Base-by-base conservation (phyloP, 306 rosid genomes). In the Dalbergia cochinchinensis region DNA sequence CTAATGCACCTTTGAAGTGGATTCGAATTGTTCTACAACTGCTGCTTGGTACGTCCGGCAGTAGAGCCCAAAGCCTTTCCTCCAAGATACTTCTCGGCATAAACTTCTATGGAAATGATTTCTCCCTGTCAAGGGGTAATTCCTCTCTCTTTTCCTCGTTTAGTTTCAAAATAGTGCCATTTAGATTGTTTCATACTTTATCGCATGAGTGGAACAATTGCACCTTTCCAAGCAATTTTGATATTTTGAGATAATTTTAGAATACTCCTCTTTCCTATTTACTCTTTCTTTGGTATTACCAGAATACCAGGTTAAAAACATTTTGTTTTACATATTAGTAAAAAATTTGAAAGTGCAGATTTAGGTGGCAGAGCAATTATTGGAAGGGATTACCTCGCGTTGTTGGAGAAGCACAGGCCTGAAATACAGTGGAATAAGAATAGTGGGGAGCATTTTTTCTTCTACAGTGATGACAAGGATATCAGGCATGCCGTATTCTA, bases 1-100 rank as follows among this genome's bases (percentile, higher is more conserved):
- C 99, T 51, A 95, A 93, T 88, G 99, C 99, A 61, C 99, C 99
- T 76, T 77, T 95, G 78, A 87, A 91, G 87, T 95, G 99, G 99
- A 91, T 95, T 79, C 89, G 79, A 67, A 84, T 88, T 41, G 82
- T 87, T 15, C 67, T 93, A 11, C 88, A 71, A 86, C 73, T 91
- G 55, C 90, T 95, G 68, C 90, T 90, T 73, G 89, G 89, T 57
- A 65, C 78, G 61, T 62, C 86, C 60, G 78, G 81, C 85, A 86
- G 81, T 53, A 78, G 74, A 70, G 86, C 79, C 77, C 86, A 50
- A 22, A 79, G 76, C 84, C 60, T 87, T 0, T 76, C 88, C 76
- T 81, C 70, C 84, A 93, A 91, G 87, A 91, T 93, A 81, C 89
- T 90, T 85, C 88, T 95, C 14, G 99, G 99, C 83, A 83, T 95